phyloP scores from a whole-genome alignment of 78 protist species.

The Carpediemonas membranifera region DNA sequence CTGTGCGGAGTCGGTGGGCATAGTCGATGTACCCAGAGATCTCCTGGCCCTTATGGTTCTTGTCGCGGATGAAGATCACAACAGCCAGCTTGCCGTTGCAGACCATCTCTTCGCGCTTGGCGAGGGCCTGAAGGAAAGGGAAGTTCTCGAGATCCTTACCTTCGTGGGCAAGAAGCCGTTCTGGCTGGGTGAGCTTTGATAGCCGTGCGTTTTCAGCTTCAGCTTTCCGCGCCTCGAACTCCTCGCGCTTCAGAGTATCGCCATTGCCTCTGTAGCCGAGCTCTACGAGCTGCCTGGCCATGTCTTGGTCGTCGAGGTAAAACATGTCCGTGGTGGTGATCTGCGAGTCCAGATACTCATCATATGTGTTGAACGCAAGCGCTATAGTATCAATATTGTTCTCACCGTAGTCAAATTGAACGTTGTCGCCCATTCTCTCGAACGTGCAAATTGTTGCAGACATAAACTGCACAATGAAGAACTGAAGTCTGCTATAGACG shows the following conservation, averaged over 20 bases:
- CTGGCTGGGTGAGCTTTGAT: neutral
- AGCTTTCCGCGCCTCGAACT: constrained; percentile 51
- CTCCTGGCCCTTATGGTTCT: constrained; percentile 65
- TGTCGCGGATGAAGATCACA: constrained; percentile 69
- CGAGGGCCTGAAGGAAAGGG: constrained; percentile 59
- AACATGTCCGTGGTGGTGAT: constrained; percentile 52
- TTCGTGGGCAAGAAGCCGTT: constrained; percentile 16
- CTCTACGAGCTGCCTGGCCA: constrained; percentile 71
- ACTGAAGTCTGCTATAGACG: no score
- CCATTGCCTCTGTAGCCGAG: constrained; percentile 74
- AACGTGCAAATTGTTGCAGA: no score
- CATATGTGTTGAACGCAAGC: constrained; percentile 38
- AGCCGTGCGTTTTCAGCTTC: constrained; percentile 19
- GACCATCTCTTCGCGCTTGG: constrained; percentile 58
- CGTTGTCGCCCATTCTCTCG: no score
- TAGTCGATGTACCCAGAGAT: constrained; percentile 74
- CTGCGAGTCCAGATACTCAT: constrained; percentile 61
- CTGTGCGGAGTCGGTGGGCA: constrained; percentile 61
- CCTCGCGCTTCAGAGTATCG: constrained; percentile 60
- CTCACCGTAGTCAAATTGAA: no score
- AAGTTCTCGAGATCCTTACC: constrained; percentile 26
- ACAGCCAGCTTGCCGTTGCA: constrained; percentile 56
- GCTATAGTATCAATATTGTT: neutral
- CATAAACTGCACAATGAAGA: no score
- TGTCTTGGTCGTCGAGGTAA: constrained; percentile 55